Evolutionary conservation across 2,329 filamentous ascomycete genomes (phyloP), one percentile per base, ranked within the genome.

Genomic region (Colletotrichum sp.): DNA sequence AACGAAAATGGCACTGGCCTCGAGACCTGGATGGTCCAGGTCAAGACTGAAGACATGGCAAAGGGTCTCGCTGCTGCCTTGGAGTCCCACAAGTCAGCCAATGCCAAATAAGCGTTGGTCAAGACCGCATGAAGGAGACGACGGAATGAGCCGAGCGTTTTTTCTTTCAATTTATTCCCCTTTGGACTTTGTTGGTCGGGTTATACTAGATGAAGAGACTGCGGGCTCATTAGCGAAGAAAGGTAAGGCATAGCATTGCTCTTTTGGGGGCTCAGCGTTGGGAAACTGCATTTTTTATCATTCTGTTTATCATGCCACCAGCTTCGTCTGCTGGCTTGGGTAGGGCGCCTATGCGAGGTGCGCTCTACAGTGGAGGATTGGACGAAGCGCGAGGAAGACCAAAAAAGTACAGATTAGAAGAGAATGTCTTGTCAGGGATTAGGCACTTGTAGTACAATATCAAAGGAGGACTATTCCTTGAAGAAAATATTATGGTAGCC

Each of bases 21-120:
- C 32, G 93, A 94, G 83, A 92, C 91, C 6, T 96, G 93, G 93
- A 90, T 93, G 81, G 84, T 96, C 18, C 92, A 93, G 81, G 91
- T 95, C 64, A 95, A 94, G 86, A 93, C 92, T 4, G 86, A 88
- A 77, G 88, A 90, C 43, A 80, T 92, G 56, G 90, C 93, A 16
- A 58, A 73, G 52, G 58, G 66, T 32, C 68, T 77, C 16, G 77
- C 75, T 30, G 43, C 43, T 9, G 58, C 66, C 4, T 30, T 78
- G 56, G 77, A 78, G 72, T 56, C 73, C 4, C 83, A 91, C 79
- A 92, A 92, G 84, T 82, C 85, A 72, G 87, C 89, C 74, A 91
- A 92, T 79, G 91, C 92, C 83, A 87, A 88, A 79, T 87, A 83
- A 68, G 30, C 5, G 64, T 34, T 58, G 62, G 18, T 10, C 32